Percentiles rank a stretch among this genome's conserved stretches.
Conservation (phyloP, 768 basidiomycete species). For the Gymnopilus junonius region DNA sequence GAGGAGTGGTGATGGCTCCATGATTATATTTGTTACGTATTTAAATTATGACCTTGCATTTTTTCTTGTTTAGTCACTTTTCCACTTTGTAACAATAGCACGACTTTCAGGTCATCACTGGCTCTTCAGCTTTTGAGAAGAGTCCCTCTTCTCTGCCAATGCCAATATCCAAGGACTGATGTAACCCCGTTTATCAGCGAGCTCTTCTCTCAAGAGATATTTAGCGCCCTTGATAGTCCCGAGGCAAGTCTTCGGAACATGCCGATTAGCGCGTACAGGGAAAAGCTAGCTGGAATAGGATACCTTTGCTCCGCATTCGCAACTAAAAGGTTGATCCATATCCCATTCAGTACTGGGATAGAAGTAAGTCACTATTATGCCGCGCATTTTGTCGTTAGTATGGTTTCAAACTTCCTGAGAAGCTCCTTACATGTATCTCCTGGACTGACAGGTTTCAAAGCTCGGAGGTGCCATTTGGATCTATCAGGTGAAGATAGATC, state of each 20-base stretch:
- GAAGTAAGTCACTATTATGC: constrained; percentile 54
- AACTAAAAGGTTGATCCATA: constrained; percentile 66
- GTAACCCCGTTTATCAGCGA: constrained; percentile 39
- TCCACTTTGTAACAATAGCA: constrained; percentile 9
- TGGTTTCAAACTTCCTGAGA: too few species aligned
- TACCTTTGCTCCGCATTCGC: constrained; percentile 51
- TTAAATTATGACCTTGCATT: constrained; percentile 9
- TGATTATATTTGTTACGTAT: not conserved
- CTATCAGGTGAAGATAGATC: constrained; percentile 48
- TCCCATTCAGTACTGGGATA: constrained; percentile 75
- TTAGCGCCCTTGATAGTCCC: constrained; percentile 50
- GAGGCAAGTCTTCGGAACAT: constrained; percentile 45
- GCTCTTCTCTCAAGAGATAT: constrained; percentile 40
- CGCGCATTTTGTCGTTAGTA: too few species aligned
- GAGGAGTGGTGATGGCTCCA: constrained; percentile 62
- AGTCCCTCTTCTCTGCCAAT: constrained; percentile 28
- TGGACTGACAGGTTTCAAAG: constrained; percentile 44
- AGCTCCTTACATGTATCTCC: constrained; percentile 40
- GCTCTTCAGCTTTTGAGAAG: constrained; percentile 11
- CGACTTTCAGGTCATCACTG: not conserved
- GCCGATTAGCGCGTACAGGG: not conserved
- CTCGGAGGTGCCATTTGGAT: constrained; percentile 52
- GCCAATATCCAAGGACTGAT: constrained; percentile 49
- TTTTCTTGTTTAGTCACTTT: not conserved
- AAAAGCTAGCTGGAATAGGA: constrained; percentile 5